Conservation (phyloP, 2,329 filamentous ascomycete genomes). For the Aspergillus sp. region DNA sequence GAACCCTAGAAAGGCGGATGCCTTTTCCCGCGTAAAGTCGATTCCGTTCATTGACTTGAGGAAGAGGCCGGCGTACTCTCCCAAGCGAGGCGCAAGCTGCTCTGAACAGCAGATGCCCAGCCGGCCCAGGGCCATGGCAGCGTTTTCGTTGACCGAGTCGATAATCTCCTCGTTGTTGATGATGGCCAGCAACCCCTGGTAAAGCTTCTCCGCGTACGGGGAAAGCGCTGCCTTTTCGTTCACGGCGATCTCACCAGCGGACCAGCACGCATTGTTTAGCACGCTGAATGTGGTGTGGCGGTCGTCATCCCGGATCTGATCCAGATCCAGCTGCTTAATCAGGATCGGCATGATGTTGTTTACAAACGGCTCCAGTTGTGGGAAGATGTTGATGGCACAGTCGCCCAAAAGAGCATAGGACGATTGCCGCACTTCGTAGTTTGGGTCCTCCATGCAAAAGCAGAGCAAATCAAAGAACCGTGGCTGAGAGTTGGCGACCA, state of each 20-base stretch:
- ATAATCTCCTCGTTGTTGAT: constrained; percentile 85
- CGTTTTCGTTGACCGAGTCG: constrained; percentile 87
- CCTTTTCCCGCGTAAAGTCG: constrained; percentile 90
- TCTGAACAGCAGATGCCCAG: constrained; percentile 80
- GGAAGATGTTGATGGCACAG: constrained; percentile 89
- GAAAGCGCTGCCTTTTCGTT: constrained; percentile 73
- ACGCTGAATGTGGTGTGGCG: constrained; percentile 87
- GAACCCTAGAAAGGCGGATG: constrained; percentile 89
- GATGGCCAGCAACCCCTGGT: constrained; percentile 78
- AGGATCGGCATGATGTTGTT: constrained; percentile 74
- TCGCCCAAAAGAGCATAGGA: constrained; percentile 94
- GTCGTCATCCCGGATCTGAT: constrained; percentile 75
- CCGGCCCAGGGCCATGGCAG: constrained; percentile 87
- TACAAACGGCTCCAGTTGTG: constrained; percentile 75
- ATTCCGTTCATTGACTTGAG: constrained; percentile 81
- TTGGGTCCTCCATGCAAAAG: constrained; percentile 88
- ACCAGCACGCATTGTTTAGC: constrained; percentile 98
- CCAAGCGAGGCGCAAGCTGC: constrained; percentile 76
- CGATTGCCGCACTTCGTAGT: constrained; percentile 93
- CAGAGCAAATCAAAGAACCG: constrained; percentile 88
- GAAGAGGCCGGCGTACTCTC: constrained; percentile 81
- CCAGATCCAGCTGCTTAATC: constrained; percentile 85
- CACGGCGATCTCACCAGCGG: constrained; percentile 87
- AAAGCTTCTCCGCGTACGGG: constrained; percentile 76
- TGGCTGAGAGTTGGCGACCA: constrained; percentile 76